Evolutionary conservation across 345 rosid genomes (phyloP).

Genomic region (Raphanus sativus): DNA sequence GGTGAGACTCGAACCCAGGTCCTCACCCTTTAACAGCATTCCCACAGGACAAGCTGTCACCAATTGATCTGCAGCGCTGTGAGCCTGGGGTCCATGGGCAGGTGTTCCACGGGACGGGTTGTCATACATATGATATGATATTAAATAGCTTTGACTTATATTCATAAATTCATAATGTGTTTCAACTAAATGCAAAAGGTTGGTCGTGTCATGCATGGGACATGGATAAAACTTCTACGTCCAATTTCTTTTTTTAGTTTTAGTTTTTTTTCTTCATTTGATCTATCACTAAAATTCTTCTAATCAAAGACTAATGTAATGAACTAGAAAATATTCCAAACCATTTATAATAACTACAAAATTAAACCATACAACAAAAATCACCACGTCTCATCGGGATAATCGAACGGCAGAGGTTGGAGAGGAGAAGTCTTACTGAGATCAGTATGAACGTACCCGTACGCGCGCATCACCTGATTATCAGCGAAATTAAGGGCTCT

Average conservation of each 20-base stretch:
- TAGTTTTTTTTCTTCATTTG: not conserved
- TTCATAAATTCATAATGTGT: not conserved
- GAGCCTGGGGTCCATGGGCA: no score
- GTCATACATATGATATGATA: no score
- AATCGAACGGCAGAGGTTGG: conserved; percentile 65
- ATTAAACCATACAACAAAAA: not conserved
- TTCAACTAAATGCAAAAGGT: not conserved
- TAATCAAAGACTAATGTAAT: not conserved
- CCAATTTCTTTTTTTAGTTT: not conserved
- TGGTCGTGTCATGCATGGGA: not conserved
- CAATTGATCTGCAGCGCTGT: no score
- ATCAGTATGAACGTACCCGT: conserved; percentile 70
- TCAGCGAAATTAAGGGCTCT: conserved; percentile 87
- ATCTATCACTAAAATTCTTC: not conserved
- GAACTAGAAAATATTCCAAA: not conserved
- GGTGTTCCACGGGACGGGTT: no score
- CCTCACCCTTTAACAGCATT: no score
- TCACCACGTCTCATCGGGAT: conserved; percentile 72
- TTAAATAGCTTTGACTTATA: not conserved
- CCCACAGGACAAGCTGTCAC: no score
- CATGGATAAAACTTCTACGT: not conserved
- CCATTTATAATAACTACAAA: not conserved
- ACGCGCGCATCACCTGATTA: conserved; percentile 80
- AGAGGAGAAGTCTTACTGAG: conserved; percentile 55
- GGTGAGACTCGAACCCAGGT: no score